These are phyloP conservation scores for Botrytis deweyae DNA, from an alignment of 2,329 filamentous ascomycete species.

Conservation along the genomic window DNA sequence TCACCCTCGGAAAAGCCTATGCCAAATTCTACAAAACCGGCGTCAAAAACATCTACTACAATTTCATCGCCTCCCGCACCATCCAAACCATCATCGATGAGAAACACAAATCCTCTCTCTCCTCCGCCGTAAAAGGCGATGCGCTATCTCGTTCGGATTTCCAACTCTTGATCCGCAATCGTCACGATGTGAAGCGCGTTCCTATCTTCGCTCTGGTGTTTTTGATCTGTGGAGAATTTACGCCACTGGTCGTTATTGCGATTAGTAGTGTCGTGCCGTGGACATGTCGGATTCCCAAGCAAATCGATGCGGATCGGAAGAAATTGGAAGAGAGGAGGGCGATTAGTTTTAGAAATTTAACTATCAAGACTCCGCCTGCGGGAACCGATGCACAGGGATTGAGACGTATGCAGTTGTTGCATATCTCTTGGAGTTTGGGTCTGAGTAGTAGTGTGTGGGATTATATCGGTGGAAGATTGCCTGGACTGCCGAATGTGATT, in stretches of 20 bases:
- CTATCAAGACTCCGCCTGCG: slow-evolving; percentile 31
- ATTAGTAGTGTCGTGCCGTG: slow-evolving; percentile 71
- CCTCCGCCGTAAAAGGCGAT: slow-evolving; percentile 37
- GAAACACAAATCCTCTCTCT: slow-evolving; percentile 40
- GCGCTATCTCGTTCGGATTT: slow-evolving; percentile 63
- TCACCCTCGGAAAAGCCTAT: slow-evolving; percentile 66
- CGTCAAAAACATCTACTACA: slow-evolving; percentile 70
- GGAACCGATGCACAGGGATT: slow-evolving; percentile 36
- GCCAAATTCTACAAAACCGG: slow-evolving; percentile 85
- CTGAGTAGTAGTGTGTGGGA: slow-evolving; percentile 44
- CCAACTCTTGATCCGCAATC: slow-evolving; percentile 66
- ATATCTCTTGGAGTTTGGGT: slow-evolving; percentile 44
- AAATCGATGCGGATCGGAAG: slow-evolving; percentile 60
- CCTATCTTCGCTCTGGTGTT: slow-evolving; percentile 77
- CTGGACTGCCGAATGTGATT: slow-evolving; percentile 47
- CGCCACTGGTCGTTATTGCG: slow-evolving; percentile 73
- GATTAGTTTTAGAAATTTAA: slow-evolving; percentile 47
- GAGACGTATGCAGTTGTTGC: slow-evolving; percentile 42
- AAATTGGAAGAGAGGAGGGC: slow-evolving; percentile 53
- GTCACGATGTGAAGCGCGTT: slow-evolving; percentile 72
- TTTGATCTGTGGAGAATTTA: slow-evolving; percentile 80
- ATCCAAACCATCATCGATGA: slow-evolving; percentile 51
- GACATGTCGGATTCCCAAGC: slow-evolving; percentile 78
- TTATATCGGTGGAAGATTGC: slow-evolving; percentile 44
- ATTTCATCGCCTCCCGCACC: slow-evolving; percentile 50